These are phyloP conservation scores for Piper longum DNA, from an alignment of 164 flowering plant species.

Conservation along the genomic window DNA sequence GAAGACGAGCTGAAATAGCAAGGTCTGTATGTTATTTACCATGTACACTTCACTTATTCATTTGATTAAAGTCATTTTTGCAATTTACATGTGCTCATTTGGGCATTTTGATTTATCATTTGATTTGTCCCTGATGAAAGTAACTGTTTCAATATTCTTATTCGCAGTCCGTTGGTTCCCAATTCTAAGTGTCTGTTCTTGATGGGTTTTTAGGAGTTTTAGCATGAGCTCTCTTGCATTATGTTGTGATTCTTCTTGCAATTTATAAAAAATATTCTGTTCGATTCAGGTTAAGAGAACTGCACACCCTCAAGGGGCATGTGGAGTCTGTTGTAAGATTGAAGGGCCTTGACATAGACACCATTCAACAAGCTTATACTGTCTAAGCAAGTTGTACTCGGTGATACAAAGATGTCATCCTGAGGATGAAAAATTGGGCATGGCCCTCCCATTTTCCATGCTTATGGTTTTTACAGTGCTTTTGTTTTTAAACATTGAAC, in stretches of 20 bases:
- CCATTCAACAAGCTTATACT: constrained; percentile 78
- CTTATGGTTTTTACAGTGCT: background rate
- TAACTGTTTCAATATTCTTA: background rate
- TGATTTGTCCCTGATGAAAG: too few relatives aligned
- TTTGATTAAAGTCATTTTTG: background rate
- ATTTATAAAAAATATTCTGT: background rate
- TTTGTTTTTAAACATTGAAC: background rate
- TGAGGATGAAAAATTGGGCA: background rate
- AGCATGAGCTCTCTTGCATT: too few relatives aligned
- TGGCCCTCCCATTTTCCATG: background rate
- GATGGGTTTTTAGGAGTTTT: background rate
- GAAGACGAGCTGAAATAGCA: constrained; percentile 91
- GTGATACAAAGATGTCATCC: background rate
- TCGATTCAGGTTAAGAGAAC: constrained; percentile 56
- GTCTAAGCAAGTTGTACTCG: constrained; percentile 23
- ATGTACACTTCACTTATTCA: background rate
- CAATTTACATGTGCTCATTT: too few relatives aligned
- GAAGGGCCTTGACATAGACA: constrained; percentile 78
- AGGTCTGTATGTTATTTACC: constrained; percentile 27
- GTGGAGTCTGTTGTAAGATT: constrained; percentile 73
- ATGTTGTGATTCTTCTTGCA: background rate
- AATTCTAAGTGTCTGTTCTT: background rate
- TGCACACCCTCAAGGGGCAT: constrained; percentile 71
- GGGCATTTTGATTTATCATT: too few relatives aligned
- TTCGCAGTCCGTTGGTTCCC: background rate